Evolutionary conservation across 2,329 filamentous ascomycete genomes (phyloP).

Genomic region (Beauveria medogensis): DNA sequence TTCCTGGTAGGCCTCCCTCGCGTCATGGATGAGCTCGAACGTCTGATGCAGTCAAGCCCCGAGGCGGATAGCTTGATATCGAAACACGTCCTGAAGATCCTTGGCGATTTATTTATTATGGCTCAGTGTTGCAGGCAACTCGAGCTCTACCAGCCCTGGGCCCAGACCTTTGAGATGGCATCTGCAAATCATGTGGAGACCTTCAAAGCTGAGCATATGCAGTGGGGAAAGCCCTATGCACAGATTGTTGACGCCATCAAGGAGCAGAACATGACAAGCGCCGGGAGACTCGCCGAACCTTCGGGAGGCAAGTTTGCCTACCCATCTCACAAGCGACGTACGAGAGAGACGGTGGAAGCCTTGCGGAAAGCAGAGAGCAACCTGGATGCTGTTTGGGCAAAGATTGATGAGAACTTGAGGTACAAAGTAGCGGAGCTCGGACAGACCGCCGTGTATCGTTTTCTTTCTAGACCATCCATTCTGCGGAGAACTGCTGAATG

Average conservation of each 20-base stretch:
- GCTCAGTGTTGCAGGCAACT: conserved; percentile 36
- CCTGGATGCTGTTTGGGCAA: conserved; percentile 40
- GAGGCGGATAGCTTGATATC: conserved; percentile 30
- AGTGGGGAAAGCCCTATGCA: conserved; percentile 6
- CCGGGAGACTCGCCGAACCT: conserved; percentile 23
- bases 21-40: conserved; percentile 41
- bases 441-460: conserved; percentile 18
- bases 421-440: conserved; percentile 12
- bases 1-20: conserved; percentile 25
- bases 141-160: conserved; percentile 41
- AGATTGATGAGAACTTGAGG: conserved; percentile 19
- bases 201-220: conserved; percentile 17
- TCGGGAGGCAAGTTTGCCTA: conserved; percentile 33
- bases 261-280: conserved; percentile 11
- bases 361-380: conserved; percentile 38
- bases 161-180: conserved; percentile 28
- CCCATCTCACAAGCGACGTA: conserved; percentile 36
- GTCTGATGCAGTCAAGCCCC: conserved; percentile 30
- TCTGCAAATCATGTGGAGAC: conserved; percentile 15
- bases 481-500: conserved; percentile 43
- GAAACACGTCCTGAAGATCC: conserved; percentile 22
- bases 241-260: conserved; percentile 14
- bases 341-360: conserved; percentile 32
- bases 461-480: conserved; percentile 26
- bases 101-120: conserved; percentile 39